Conservation (phyloP, 495 filamentous ascomycete genomes). For the Penicillium flavigenum region DNA sequence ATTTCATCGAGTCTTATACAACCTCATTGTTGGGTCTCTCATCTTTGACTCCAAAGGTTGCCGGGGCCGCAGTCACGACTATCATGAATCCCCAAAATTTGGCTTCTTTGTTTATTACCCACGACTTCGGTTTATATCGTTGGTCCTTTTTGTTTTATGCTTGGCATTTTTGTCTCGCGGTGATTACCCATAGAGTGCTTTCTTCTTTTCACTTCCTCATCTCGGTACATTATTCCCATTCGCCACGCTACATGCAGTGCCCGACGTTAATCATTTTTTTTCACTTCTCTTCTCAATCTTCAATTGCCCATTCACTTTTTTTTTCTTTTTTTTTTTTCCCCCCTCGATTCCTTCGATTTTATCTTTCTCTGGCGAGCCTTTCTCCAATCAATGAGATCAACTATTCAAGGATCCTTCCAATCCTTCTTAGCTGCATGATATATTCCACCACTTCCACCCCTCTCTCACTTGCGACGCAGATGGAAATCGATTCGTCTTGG, state of each 20-base stretch:
- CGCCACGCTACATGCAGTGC: conserved; percentile 27
- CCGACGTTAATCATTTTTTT: conserved; percentile 28
- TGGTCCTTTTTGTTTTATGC: conserved; percentile 27
- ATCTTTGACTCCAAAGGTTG: background rate
- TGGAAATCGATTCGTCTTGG: background rate
- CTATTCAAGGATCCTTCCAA: conserved; percentile 11
- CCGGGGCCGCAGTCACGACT: conserved; percentile 45
- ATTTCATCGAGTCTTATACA: background rate
- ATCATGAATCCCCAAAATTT: conserved; percentile 44
- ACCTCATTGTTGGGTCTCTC: conserved; percentile 1
- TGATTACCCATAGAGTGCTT: conserved; percentile 39
- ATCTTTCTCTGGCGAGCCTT: conserved; percentile 1
- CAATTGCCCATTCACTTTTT: conserved; percentile 23
- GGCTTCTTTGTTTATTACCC: conserved; percentile 38
- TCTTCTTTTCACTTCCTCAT: conserved; percentile 22
- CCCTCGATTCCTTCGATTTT: conserved; percentile 9
- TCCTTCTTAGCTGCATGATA: conserved; percentile 2
- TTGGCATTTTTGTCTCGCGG: conserved; percentile 33
- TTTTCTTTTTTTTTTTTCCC: conserved; percentile 10
- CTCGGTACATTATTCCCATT: conserved; percentile 35
- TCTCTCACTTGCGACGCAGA: background rate
- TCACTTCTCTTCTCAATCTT: conserved; percentile 22
- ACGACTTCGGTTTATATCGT: conserved; percentile 32
- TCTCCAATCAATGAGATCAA: conserved; percentile 11
- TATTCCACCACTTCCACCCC: background rate